Percentiles rank a stretch among this genome's conserved stretches.
Conservation (phyloP, 176 grass and related monocot genomes). For the Thalia dealbata region DNA sequence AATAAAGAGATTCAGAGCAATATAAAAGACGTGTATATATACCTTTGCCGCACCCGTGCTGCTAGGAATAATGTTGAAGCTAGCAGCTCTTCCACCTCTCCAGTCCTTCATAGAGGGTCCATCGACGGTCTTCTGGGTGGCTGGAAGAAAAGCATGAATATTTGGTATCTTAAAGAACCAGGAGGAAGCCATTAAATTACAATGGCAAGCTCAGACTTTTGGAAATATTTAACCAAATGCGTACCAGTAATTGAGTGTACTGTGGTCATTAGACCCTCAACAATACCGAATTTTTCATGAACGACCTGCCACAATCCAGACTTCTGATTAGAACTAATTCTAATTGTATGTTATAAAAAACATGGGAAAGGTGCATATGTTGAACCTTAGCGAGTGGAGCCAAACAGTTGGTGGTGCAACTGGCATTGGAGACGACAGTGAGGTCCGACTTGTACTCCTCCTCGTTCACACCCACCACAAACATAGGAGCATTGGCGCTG, state of each 20-base stretch:
- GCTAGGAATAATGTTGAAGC: not conserved
- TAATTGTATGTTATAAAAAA: not conserved
- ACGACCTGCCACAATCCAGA: not conserved
- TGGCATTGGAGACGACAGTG: constrained; percentile 48
- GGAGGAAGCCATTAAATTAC: no score
- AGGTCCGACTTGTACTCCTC: constrained; percentile 44
- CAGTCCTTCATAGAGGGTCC: not conserved
- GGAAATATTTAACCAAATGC: no score
- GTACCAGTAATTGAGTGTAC: not conserved
- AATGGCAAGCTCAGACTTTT: no score
- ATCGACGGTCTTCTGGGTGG: not conserved
- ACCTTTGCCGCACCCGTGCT: not conserved
- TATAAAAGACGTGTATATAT: no score
- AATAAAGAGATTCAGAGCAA: no score
- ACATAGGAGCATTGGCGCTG: constrained; percentile 58
- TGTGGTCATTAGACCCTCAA: not conserved
- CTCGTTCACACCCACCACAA: constrained; percentile 59
- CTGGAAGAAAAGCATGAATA: not conserved
- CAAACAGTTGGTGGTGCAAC: constrained; percentile 58
- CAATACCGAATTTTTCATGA: not conserved
- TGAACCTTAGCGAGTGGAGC: constrained; percentile 52
- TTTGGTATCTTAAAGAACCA: no score
- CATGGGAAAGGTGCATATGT: not conserved
- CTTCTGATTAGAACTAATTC: not conserved
- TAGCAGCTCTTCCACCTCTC: constrained; percentile 3